These are phyloP conservation scores for Geranium brycei DNA, from an alignment of 345 rosid genomes.

Conservation along the genomic window DNA sequence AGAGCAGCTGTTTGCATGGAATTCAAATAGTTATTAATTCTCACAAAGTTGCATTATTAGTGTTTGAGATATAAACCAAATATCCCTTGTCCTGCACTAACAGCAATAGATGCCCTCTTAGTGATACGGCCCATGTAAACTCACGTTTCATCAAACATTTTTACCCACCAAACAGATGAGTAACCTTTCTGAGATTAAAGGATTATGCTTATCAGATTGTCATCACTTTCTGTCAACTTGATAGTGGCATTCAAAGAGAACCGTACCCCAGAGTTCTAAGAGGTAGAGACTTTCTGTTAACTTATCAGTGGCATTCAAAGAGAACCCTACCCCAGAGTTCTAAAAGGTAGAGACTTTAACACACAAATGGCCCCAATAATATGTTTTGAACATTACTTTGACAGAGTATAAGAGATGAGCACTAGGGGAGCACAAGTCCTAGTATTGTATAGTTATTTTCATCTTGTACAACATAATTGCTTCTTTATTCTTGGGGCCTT, in stretches of 20 bases:
- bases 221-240: not conserved
- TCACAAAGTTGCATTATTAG: not conserved
- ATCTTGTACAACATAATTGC: too few relatives aligned
- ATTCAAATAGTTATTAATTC: not conserved
- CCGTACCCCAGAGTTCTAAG: too few relatives aligned
- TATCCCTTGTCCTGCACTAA: not conserved
- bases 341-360: too few relatives aligned
- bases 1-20: constrained; percentile 32
- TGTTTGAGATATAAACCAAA: not conserved
- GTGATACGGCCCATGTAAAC: not conserved
- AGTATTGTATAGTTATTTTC: too few relatives aligned
- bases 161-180: not conserved
- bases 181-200: not conserved
- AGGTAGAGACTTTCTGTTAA: not conserved
- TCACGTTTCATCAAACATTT: not conserved
- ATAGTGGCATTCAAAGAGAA: too few relatives aligned
- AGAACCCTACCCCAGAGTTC: too few relatives aligned
- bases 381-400: too few relatives aligned
- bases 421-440: too few relatives aligned
- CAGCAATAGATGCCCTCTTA: not conserved
- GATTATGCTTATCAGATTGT: not conserved
- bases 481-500: too few relatives aligned
- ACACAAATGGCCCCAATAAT: too few relatives aligned
- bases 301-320: too few relatives aligned
- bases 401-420: too few relatives aligned